Evolutionary conservation across 352 stramenopile genomes (phyloP).

Genomic region (Phytopythium montanum): DNA sequence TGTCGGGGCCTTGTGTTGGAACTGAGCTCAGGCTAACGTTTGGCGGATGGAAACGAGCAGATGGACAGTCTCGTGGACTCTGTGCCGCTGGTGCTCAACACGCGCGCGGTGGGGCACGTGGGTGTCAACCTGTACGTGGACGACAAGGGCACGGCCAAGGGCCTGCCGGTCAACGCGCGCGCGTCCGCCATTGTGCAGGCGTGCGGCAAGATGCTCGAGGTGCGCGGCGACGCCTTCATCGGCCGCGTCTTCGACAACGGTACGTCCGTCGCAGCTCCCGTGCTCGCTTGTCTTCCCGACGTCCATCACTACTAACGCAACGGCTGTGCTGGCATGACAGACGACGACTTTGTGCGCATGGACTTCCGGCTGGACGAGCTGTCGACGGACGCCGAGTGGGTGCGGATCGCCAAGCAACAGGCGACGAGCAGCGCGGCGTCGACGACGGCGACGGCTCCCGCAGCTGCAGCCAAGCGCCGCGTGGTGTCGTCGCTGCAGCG

Average conservation of each 20-base stretch:
- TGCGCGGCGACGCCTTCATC: constrained; percentile 86
- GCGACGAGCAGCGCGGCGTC: constrained; percentile 17
- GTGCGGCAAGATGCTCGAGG: constrained; percentile 79
- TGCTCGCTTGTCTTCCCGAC: not conserved
- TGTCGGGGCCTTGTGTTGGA: not conserved
- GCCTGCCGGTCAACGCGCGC: constrained; percentile 68
- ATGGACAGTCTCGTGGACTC: constrained; percentile 89
- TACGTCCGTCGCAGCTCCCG: constrained; percentile 17
- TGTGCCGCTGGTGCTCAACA: constrained; percentile 85
- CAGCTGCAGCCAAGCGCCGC: constrained; percentile 23
- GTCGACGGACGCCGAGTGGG: constrained; percentile 58
- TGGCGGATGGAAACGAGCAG: constrained; percentile 12
- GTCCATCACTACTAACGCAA: not conserved
- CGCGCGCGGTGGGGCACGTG: constrained; percentile 56
- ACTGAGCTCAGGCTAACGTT: no score
- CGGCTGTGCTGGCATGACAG: constrained; percentile 15
- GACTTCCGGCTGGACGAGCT: constrained; percentile 76
- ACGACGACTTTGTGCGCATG: constrained; percentile 81
- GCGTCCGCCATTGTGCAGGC: constrained; percentile 79
- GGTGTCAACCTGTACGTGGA: constrained; percentile 90
- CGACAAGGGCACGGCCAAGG: constrained; percentile 87
- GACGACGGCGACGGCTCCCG: constrained; percentile 15
- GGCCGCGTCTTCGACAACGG: constrained; percentile 86
- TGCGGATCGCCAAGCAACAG: constrained; percentile 61
- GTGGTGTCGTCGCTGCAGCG: constrained; percentile 35